Conservation (phyloP, 129 eudicot species). For the Deinandra increscens region DNA sequence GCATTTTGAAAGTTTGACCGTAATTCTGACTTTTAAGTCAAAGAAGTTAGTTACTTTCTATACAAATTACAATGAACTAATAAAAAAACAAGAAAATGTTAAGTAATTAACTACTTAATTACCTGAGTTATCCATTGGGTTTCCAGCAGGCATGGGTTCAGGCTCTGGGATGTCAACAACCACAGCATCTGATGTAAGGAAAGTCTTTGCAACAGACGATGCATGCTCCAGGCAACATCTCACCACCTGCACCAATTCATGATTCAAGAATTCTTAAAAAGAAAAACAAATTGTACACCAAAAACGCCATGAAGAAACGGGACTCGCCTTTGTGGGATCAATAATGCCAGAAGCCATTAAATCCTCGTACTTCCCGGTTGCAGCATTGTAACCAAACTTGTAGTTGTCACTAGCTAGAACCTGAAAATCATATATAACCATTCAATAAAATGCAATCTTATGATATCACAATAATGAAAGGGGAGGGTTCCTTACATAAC, state of each 20-base stretch:
- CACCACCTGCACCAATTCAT: constrained; percentile 35
- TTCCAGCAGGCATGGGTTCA: constrained; percentile 28
- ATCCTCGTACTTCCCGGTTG: constrained; percentile 53
- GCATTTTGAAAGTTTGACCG: background rate
- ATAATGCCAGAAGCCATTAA: constrained; percentile 54
- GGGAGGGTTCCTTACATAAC: too few relatives aligned
- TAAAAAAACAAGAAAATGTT: background rate
- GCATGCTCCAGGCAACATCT: constrained; percentile 59
- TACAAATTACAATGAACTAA: background rate
- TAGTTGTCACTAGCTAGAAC: constrained; percentile 26
- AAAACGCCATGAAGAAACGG: background rate
- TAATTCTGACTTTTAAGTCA: background rate
- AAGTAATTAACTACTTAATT: background rate
- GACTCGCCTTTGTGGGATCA: constrained; percentile 45
- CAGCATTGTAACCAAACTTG: constrained; percentile 44
- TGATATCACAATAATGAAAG: too few relatives aligned
- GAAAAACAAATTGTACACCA: too few relatives aligned
- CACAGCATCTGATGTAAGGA: constrained; percentile 68
- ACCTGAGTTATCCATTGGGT: constrained; percentile 47
- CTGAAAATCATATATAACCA: constrained; percentile 3
- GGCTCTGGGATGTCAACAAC: constrained; percentile 54
- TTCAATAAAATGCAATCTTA: background rate
- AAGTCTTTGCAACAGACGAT: constrained; percentile 44
- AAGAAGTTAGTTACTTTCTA: background rate
- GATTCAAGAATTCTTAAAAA: background rate